Conservation (phyloP, 1,284 basidiomycete species). For the Anthracocystis panici-leucophaei region DNA sequence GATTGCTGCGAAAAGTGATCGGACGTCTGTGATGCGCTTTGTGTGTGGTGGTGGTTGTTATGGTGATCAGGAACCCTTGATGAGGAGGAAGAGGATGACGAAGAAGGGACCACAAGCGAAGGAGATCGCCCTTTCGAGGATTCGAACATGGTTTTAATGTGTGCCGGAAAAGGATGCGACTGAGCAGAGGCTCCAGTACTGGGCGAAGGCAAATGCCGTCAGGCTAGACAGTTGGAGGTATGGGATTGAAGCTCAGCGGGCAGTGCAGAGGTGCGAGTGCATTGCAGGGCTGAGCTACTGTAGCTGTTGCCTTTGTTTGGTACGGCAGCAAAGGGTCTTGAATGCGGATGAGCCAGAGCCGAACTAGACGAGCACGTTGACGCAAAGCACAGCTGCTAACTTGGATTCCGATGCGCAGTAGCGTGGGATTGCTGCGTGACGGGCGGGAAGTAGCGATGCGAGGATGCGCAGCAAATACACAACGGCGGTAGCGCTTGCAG, state of each 20-base stretch:
- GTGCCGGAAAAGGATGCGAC: neutral
- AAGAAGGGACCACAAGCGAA: conserved; percentile 2
- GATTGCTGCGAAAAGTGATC: conserved; percentile 2
- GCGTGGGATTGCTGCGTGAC: conserved; percentile 19
- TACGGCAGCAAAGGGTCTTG: neutral
- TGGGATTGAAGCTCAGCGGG: conserved; percentile 29
- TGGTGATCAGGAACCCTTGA: neutral
- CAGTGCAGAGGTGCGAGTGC: conserved; percentile 15
- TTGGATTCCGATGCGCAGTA: neutral
- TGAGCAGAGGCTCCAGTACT: conserved; percentile 3
- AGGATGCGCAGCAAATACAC: conserved; percentile 13
- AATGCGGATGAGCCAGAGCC: conserved; percentile 21
- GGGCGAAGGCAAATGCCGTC: conserved; percentile 2
- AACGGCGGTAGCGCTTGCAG: conserved; percentile 3
- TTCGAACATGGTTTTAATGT: conserved; percentile 13
- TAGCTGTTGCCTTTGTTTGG: neutral
- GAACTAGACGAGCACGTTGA: conserved; percentile 7
- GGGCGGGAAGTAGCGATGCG: conserved; percentile 7
- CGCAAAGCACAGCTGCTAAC: neutral
- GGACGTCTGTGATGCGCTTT: conserved; percentile 1
- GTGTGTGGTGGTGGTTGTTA: conserved; percentile 5
- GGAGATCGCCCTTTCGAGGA: neutral
- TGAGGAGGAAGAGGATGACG: conserved; percentile 2
- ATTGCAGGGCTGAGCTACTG: conserved; percentile 14
- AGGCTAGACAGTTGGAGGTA: neutral